These are phyloP conservation scores for Pisolithus thermaeus DNA, from an alignment of 1,284 basidiomycete species.

Conservation along the genomic window DNA sequence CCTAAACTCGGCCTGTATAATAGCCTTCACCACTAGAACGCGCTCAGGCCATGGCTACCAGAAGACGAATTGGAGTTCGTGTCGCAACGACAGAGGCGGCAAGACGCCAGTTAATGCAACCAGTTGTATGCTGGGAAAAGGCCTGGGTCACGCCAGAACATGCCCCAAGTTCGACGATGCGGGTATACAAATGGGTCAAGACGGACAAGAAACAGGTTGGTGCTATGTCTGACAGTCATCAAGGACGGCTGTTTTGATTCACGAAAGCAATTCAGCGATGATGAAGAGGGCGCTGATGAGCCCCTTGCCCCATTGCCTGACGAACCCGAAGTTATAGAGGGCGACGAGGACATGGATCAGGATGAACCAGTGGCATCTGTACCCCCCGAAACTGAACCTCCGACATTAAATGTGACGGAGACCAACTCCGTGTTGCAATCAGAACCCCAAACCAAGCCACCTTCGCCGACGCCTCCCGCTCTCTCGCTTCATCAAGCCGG, in stretches of 20 bases:
- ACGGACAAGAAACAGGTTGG: constrained; percentile 67
- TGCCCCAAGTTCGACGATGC: constrained; percentile 51
- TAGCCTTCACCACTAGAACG: too few relatives aligned
- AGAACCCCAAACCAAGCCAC: constrained; percentile 50
- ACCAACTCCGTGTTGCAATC: constrained; percentile 32
- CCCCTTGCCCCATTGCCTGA: constrained; percentile 73
- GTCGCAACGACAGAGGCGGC: constrained; percentile 71
- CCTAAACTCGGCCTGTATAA: too few relatives aligned
- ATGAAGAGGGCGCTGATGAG: constrained; percentile 69
- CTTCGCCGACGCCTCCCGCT: constrained; percentile 53
- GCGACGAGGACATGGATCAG: constrained; percentile 56
- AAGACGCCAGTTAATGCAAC: constrained; percentile 73
- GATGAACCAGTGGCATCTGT: constrained; percentile 58
- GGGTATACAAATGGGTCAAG: constrained; percentile 67
- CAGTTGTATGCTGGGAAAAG: constrained; percentile 75
- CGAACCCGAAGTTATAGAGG: constrained; percentile 59
- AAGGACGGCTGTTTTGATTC: constrained; percentile 4
- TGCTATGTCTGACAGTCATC: constrained; percentile 2
- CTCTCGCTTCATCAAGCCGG: constrained; percentile 33
- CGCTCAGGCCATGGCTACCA: constrained; percentile 49
- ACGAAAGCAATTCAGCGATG: constrained; percentile 71
- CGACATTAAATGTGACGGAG: constrained; percentile 27
- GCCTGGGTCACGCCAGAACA: constrained; percentile 55
- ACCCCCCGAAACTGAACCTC: constrained; percentile 31
- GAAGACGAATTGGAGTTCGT: constrained; percentile 69